Conservation (phyloP, 495 filamentous ascomycete genomes). For the Penicillium waksmanii region DNA sequence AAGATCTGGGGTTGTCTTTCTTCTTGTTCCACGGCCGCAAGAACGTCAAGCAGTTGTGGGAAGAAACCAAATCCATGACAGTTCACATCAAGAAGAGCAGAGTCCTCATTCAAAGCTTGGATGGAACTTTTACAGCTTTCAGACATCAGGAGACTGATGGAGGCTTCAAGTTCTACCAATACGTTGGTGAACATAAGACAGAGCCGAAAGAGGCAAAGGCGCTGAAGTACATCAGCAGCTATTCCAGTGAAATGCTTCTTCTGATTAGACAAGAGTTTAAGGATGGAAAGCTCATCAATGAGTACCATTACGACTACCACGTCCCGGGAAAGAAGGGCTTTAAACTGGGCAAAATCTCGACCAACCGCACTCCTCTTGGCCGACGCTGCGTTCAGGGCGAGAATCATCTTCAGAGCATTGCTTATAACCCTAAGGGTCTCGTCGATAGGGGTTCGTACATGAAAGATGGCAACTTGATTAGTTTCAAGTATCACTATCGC, state of each 20-base stretch:
- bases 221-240: slow-evolving; percentile 52
- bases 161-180: slow-evolving; percentile 51
- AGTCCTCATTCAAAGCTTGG: slow-evolving; percentile 47
- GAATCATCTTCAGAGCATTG: slow-evolving; percentile 50
- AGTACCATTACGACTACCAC: slow-evolving; percentile 57
- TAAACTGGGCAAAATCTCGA: slow-evolving; percentile 31
- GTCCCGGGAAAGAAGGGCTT: slow-evolving; percentile 37
- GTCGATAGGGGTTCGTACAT: slow-evolving; percentile 59
- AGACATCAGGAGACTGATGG: slow-evolving; percentile 42
- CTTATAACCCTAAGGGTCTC: slow-evolving; percentile 59
- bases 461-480: slow-evolving; percentile 56
- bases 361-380: slow-evolving; percentile 47
- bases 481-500: slow-evolving; percentile 62
- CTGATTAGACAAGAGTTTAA: slow-evolving; percentile 52
- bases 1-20: slow-evolving; percentile 46
- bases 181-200: slow-evolving; percentile 46
- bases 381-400: slow-evolving; percentile 53
- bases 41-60: slow-evolving; percentile 48
- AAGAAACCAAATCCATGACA: slow-evolving; percentile 52
- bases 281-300: slow-evolving; percentile 47
- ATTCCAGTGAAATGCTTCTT: slow-evolving; percentile 52
- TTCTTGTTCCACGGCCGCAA: slow-evolving; percentile 53
- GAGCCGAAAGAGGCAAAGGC: slow-evolving; percentile 46
- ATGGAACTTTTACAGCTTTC: slow-evolving; percentile 54
- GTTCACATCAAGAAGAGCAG: slow-evolving; percentile 50